A percentile compares a stretch with the other conserved stretches of the same genome.
These are phyloP conservation scores for Verticillium longisporum DNA, from an alignment of 2,329 filamentous ascomycete genomes.

Conservation along the genomic window DNA sequence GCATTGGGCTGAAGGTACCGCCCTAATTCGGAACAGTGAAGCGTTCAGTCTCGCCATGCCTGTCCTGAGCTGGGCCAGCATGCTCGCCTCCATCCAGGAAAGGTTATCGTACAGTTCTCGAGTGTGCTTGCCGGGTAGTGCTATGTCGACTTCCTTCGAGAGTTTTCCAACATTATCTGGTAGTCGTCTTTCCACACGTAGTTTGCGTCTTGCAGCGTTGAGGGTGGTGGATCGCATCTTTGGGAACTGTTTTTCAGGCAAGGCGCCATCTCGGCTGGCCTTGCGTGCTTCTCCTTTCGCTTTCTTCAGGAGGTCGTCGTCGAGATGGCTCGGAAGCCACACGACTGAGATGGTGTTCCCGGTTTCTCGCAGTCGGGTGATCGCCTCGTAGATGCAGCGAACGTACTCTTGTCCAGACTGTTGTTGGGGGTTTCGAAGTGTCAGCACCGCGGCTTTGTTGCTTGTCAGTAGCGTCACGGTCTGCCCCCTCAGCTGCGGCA, in stretches of 20 bases:
- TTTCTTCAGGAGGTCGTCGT: not conserved
- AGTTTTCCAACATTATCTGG: conserved; percentile 9
- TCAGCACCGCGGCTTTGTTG: conserved; percentile 12
- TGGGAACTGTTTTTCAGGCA: not conserved
- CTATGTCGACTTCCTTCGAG: conserved; percentile 11
- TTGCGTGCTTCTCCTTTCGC: not conserved
- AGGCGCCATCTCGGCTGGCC: not conserved
- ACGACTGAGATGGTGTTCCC: not conserved
- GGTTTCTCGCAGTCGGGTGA: conserved; percentile 2
- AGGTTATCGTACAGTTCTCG: conserved; percentile 12
- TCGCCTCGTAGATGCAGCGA: conserved; percentile 11
- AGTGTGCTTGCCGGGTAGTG: conserved; percentile 11
- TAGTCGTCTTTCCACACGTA: conserved; percentile 1
- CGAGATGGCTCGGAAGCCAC: not conserved
- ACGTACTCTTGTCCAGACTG: conserved; percentile 14
- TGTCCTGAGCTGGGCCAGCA: conserved; percentile 13
- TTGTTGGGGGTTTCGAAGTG: conserved; percentile 9
- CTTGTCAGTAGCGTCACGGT: conserved; percentile 8
- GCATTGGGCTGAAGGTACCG: conserved; percentile 3
- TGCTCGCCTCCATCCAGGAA: conserved; percentile 11
- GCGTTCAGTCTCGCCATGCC: conserved; percentile 13
- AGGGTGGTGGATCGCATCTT: not conserved
- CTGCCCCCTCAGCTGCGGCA: conserved; percentile 5
- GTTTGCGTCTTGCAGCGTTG: not conserved
- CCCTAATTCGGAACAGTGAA: conserved; percentile 8